Evolutionary conservation across 768 basidiomycete genomes (phyloP).

Genomic region (Tylopilus balloui): DNA sequence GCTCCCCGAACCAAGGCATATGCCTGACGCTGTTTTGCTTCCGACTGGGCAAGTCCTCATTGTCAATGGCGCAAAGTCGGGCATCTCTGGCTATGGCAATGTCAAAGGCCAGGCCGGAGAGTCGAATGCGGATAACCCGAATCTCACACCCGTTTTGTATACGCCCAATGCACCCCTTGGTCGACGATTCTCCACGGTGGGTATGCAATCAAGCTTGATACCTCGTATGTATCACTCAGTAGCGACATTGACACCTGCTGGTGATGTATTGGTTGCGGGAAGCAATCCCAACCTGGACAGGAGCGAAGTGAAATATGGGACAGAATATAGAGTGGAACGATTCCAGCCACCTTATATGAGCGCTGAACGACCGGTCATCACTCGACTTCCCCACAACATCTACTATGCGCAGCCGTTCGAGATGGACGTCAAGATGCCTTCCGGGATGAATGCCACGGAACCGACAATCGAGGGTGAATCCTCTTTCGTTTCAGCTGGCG

Average conservation of each 20-base stretch:
- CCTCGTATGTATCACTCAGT: constrained; percentile 82
- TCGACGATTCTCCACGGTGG: constrained; percentile 52
- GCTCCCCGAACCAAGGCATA: constrained; percentile 69
- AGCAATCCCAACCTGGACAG: constrained; percentile 82
- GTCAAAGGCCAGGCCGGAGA: constrained; percentile 62
- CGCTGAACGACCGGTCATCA: constrained; percentile 51
- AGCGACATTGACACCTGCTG: constrained; percentile 70
- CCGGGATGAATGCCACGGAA: constrained; percentile 31
- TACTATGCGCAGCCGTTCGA: constrained; percentile 43
- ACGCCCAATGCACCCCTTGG: constrained; percentile 50
- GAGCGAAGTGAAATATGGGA: constrained; percentile 67
- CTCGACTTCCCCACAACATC: constrained; percentile 33
- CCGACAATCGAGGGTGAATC: constrained; percentile 48
- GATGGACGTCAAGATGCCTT: constrained; percentile 42
- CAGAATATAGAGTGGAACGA: constrained; percentile 88
- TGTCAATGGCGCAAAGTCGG: constrained; percentile 70
- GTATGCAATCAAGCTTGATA: constrained; percentile 62
- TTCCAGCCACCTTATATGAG: constrained; percentile 80
- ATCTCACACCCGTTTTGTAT: constrained; percentile 67
- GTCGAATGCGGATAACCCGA: constrained; percentile 77
- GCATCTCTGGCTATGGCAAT: constrained; percentile 78
- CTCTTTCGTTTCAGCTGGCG: background rate
- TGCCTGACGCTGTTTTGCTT: constrained; percentile 78
- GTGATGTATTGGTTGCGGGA: constrained; percentile 72
- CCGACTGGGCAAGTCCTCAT: constrained; percentile 72